phyloP scores from a whole-genome alignment of 2,329 filamentous ascomycete species.

The Pezicula neosporulosa region DNA sequence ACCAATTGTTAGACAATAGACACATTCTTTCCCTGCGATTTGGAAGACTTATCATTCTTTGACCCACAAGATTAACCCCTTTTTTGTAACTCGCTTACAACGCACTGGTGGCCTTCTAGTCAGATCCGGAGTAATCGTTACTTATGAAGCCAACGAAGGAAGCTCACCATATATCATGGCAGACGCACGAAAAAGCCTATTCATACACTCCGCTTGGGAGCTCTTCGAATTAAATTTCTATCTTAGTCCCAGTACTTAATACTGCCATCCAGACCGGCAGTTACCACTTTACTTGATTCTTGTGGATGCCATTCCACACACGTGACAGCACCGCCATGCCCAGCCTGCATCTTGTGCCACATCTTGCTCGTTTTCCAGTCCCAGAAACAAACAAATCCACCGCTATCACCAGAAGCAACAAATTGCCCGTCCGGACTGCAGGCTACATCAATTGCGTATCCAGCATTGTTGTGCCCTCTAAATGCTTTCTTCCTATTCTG shows the following conservation, averaged over 20 bases:
- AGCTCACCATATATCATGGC: too few relatives aligned
- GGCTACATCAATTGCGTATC: conserved; percentile 85
- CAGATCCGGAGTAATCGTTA: too few relatives aligned
- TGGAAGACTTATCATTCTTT: too few relatives aligned
- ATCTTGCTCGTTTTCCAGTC: conserved; percentile 99
- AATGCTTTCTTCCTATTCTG: conserved; percentile 98
- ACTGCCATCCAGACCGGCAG: conserved; percentile 82
- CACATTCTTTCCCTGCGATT: too few relatives aligned
- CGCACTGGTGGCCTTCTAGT: too few relatives aligned
- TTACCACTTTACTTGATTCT: conserved; percentile 90
- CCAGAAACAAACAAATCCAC: conserved; percentile 92
- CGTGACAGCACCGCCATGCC: conserved; percentile 74
- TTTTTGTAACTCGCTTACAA: too few relatives aligned
- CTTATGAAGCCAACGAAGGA: too few relatives aligned
- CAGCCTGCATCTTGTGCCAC: conserved; percentile 92
- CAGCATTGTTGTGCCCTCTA: conserved; percentile 92
- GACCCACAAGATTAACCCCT: too few relatives aligned
- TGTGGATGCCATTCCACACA: conserved; percentile 95
- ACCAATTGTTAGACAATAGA: too few relatives aligned
- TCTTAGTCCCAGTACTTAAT: conserved; percentile 89
- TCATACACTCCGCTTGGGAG: too few relatives aligned
- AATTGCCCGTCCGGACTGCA: conserved; percentile 92
- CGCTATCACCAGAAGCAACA: conserved; percentile 80
- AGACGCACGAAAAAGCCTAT: too few relatives aligned
- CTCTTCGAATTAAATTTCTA: background rate